These are phyloP conservation scores for Gossypium lobatum DNA, from an alignment of 441 rosid species.

Conservation along the genomic window DNA sequence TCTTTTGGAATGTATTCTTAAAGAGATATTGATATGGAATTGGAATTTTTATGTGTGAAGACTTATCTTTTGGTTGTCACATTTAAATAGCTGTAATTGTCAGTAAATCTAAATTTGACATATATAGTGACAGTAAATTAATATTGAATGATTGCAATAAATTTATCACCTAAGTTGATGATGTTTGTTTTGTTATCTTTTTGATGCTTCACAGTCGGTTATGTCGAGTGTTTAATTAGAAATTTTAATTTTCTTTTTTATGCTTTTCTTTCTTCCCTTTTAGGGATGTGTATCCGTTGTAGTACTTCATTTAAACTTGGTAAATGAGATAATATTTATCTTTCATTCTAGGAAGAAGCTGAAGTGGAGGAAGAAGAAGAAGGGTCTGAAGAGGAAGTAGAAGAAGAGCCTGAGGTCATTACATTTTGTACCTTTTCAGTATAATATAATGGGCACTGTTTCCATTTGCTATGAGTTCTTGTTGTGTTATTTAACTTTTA, in stretches of 20 bases:
- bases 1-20: not conserved
- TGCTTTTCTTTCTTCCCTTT: not conserved
- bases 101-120: not conserved
- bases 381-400: slow-evolving; percentile 55
- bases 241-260: not conserved
- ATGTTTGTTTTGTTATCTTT: not conserved
- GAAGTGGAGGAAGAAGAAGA: slow-evolving; percentile 30
- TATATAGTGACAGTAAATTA: not conserved
- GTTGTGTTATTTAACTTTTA: slow-evolving; percentile 11
- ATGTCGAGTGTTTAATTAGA: not conserved
- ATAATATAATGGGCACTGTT: not conserved
- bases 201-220: not conserved
- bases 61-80: not conserved
- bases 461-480: not conserved
- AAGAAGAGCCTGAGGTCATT: slow-evolving; percentile 56
- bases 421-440: not conserved
- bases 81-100: not conserved
- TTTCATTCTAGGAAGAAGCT: slow-evolving; percentile 53
- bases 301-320: not conserved
- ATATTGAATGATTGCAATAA: not conserved
- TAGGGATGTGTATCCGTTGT: not conserved
- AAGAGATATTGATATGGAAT: not conserved
- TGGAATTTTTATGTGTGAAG: not conserved
- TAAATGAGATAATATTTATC: not conserved
- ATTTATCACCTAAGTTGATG: not conserved